Evolutionary conservation across 176 grass and related monocot species (phyloP).

Genomic region (Pharus latifolius): DNA sequence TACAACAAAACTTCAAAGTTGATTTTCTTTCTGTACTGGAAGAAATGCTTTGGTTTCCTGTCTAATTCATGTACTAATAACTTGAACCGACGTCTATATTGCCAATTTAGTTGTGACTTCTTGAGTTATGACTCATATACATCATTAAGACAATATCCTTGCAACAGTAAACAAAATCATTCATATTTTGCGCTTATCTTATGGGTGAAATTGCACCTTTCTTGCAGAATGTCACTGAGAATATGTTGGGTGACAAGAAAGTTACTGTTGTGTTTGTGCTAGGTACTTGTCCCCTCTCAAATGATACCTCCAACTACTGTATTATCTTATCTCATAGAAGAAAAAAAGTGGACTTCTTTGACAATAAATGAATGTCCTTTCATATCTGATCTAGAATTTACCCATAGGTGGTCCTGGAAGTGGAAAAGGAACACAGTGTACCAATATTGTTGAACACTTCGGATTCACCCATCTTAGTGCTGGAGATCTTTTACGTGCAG

Average conservation of each 20-base stretch:
- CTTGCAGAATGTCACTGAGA: constrained; percentile 43
- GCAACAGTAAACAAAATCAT: not conserved
- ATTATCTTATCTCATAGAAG: not conserved
- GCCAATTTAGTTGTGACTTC: not conserved
- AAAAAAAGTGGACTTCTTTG: no score
- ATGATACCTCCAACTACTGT: not conserved
- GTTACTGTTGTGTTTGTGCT: constrained; percentile 76
- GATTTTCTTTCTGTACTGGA: not conserved
- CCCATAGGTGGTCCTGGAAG: constrained; percentile 78
- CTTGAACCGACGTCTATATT: not conserved
- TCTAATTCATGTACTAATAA: not conserved
- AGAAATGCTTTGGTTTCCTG: not conserved
- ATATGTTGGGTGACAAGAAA: constrained; percentile 61
- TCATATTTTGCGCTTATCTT: not conserved
- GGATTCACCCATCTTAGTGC: constrained; percentile 91
- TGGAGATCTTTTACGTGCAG: constrained; percentile 82
- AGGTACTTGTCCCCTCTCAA: constrained; percentile 30
- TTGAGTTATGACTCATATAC: not conserved
- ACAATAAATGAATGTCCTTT: not conserved
- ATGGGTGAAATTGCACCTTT: not conserved
- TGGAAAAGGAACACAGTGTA: constrained; percentile 84
- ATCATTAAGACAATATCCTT: not conserved
- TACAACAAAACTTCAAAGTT: not conserved
- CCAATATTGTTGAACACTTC: constrained; percentile 81
- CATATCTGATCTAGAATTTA: constrained; percentile 23